Evolutionary conservation across 805 yeast genomes (phyloP), one percentile per base, ranked within the genome.

Genomic region (Lipomyces yamanashiensis): DNA sequence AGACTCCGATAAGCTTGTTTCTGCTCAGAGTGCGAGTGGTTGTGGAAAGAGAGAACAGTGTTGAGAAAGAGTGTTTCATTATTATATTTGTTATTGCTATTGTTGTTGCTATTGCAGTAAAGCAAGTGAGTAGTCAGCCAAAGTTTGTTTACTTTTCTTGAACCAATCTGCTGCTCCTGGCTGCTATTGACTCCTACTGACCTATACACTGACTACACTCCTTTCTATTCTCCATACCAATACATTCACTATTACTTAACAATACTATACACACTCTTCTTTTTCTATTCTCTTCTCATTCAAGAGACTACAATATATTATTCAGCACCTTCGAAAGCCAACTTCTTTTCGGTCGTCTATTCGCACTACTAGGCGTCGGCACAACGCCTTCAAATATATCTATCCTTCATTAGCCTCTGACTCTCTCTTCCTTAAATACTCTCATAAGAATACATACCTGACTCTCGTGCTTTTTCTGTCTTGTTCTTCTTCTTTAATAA

Each of bases 261-360:
- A 28, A 28, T 28, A 28, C 28, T 28, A 5, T 28, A 28, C 28
- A 28, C 28, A 28, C n/a, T 3, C 41, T 6, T 7, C n/a, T 7
- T 3, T 6, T 7, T 39, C 41, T 7, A 3, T 39, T 12, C 41
- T 12, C 7, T 39, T 2, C n/a, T 39, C 40, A 37, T 37, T 37
- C 13, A 37, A 9, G 41, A 37, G 15, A 15, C 19, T 17, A 61
- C 50, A 52, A 15, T 12, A 61, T 56, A 17, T 36, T 52, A 44
- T 37, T 52, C 51, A 63, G 41, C 36, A 63, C 48, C 52, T 63
- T 63, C 21, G 63, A 54, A 12, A 63, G 49, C 67, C 67, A 63
- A 19, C 48, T 63, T 15, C 63, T 61, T 23, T 43, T 43, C 17
- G 67, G 62, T 10, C 28, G 48, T 9, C 19, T 57, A 17, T 48